These are phyloP conservation scores for Ilyonectria destructans DNA, from an alignment of 2,329 filamentous ascomycete species.

Conservation along the genomic window DNA sequence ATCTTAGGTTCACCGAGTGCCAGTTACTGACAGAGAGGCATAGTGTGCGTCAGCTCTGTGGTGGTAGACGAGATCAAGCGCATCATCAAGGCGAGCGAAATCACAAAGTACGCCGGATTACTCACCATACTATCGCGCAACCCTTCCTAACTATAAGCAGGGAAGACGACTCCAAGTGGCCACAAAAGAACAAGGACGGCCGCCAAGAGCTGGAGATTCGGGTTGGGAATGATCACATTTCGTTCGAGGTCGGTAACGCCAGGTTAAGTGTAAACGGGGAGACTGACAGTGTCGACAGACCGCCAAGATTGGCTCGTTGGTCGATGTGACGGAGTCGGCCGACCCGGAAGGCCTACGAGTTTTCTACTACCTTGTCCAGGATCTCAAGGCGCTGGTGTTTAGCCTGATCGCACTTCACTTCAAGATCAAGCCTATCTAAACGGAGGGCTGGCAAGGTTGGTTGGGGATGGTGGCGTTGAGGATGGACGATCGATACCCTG, in stretches of 20 bases:
- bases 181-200: constrained; percentile 99
- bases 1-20: no score
- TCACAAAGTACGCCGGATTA: constrained; percentile 83
- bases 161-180: constrained; percentile 99
- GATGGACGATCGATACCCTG: constrained; percentile 41
- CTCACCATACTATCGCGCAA: constrained; percentile 13
- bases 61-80: constrained; percentile 96
- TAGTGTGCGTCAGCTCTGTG: constrained; percentile 96
- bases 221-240: constrained; percentile 95
- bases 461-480: constrained; percentile 23
- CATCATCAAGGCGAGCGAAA: constrained; percentile 97
- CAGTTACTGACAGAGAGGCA: constrained; percentile 34
- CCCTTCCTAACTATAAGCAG: constrained; percentile 61
- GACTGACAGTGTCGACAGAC: constrained; percentile 72
- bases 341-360: constrained; percentile 97
- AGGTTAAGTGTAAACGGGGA: not conserved
- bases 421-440: constrained; percentile 88
- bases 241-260: constrained; percentile 83
- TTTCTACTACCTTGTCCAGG: constrained; percentile 99
- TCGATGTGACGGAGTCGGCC: constrained; percentile 95
- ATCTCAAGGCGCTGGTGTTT: constrained; percentile 96
- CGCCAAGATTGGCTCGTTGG: constrained; percentile 96
- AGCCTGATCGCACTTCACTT: constrained; percentile 97
- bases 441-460: not conserved
- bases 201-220: constrained; percentile 97